Evolutionary conservation across 148 eudicot species (phyloP).

Genomic region (Camellia lanceoleosa): DNA sequence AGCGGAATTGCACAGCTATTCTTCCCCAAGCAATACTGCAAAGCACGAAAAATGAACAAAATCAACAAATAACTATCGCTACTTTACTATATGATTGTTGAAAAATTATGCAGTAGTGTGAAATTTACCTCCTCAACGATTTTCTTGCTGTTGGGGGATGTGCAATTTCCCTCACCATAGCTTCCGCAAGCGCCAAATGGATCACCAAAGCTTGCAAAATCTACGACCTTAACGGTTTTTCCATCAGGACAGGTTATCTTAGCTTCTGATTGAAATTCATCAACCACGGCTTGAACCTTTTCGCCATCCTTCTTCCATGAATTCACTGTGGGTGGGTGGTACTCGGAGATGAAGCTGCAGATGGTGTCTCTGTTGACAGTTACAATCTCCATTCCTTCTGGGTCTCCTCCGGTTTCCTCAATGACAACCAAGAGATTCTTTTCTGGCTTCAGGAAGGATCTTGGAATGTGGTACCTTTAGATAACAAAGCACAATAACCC

Average conservation of each 20-base stretch:
- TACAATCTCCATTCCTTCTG: constrained; percentile 43
- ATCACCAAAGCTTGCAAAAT: constrained; percentile 70
- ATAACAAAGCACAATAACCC: too few species aligned
- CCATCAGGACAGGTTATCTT: constrained; percentile 46
- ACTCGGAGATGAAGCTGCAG: constrained; percentile 52
- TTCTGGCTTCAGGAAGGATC: constrained; percentile 59
- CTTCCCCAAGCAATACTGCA: constrained; percentile 61
- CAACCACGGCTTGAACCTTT: constrained; percentile 21
- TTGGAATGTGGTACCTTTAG: constrained; percentile 78
- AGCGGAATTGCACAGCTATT: constrained; percentile 45
- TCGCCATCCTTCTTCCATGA: constrained; percentile 47
- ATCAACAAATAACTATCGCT: too few species aligned
- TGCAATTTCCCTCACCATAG: constrained; percentile 39
- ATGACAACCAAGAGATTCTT: constrained; percentile 70
- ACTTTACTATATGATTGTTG: not conserved
- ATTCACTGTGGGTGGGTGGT: constrained; percentile 41
- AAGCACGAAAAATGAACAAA: not conserved
- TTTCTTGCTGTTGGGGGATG: constrained; percentile 31
- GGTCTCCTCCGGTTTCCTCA: constrained; percentile 67
- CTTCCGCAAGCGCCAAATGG: constrained; percentile 66
- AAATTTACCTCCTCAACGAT: constrained; percentile 47
- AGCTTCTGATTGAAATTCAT: constrained; percentile 34
- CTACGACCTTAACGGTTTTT: constrained; percentile 40
- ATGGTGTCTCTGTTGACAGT: constrained; percentile 60
- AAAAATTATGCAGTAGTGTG: not conserved